Percentiles rank a stretch among this genome's conserved stretches.
Conservation (phyloP, 345 rosid species). For the Eucalyptus regnans region DNA sequence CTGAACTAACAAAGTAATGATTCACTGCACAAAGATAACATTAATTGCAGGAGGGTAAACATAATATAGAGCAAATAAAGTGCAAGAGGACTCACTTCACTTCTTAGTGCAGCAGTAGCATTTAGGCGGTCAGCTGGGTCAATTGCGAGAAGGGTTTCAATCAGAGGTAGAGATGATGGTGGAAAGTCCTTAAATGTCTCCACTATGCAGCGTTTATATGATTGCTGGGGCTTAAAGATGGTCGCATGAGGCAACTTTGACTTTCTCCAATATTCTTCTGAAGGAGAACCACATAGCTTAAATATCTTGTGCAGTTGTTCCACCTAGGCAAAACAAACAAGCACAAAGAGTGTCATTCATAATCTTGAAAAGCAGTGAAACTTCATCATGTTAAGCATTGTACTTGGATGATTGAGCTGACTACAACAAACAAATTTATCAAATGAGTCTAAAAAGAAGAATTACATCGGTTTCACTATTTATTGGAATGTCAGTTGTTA, state of each 20-base stretch:
- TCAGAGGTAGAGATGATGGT: constrained; percentile 51
- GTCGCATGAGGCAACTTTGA: constrained; percentile 76
- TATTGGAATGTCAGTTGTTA: background rate
- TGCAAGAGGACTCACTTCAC: constrained; percentile 41
- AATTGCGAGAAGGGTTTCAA: constrained; percentile 64
- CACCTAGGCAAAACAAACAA: constrained; percentile 26
- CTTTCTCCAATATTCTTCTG: constrained; percentile 73
- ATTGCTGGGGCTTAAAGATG: constrained; percentile 67
- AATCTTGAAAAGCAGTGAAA: background rate
- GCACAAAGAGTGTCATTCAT: background rate
- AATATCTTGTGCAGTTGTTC: constrained; percentile 76
- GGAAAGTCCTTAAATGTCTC: constrained; percentile 69
- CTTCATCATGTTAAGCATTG: background rate
- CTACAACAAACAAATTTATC: background rate
- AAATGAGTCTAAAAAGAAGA: background rate
- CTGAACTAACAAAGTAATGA: background rate
- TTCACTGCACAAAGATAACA: background rate
- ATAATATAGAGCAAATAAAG: background rate
- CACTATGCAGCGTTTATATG: constrained; percentile 53
- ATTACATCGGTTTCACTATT: background rate
- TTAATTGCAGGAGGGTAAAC: background rate
- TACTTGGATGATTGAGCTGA: background rate
- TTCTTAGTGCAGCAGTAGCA: constrained; percentile 52
- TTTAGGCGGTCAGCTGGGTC: constrained; percentile 61
- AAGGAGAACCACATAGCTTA: constrained; percentile 71